phyloP scores from a whole-genome alignment of 2,329 filamentous ascomycete species.

The Trichophyton schoenleinii region DNA sequence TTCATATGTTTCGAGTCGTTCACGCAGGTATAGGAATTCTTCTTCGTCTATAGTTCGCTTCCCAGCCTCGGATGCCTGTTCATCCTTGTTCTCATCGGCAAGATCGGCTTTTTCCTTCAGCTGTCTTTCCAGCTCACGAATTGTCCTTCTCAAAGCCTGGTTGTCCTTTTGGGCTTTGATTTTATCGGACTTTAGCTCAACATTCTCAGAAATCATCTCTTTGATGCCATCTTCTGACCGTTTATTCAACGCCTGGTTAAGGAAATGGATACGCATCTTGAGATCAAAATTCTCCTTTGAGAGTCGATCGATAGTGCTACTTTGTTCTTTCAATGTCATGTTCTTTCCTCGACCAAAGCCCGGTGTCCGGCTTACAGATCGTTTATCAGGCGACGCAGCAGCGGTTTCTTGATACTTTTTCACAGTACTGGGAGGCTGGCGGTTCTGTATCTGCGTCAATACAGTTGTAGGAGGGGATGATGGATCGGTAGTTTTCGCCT shows the following conservation, averaged over 20 bases:
- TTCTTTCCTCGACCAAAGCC: conserved; percentile 45
- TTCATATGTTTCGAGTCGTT: conserved; percentile 73
- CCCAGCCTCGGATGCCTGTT: conserved; percentile 21
- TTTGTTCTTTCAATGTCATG: conserved; percentile 91
- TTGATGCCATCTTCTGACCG: conserved; percentile 92
- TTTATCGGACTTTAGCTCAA: conserved; percentile 83
- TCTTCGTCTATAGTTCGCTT: conserved; percentile 54
- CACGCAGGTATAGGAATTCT: conserved; percentile 71
- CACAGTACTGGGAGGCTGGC: conserved; percentile 80
- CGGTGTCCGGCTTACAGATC: conserved; percentile 37
- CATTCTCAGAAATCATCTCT: conserved; percentile 96
- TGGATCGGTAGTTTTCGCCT: conserved; percentile 42
- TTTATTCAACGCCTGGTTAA: conserved; percentile 85
- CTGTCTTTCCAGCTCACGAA: conserved; percentile 78
- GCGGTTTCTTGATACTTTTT: conserved; percentile 64
- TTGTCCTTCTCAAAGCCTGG: conserved; percentile 63
- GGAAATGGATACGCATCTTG: conserved; percentile 93
- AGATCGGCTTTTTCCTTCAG: conserved; percentile 47
- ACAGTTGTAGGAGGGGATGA: conserved; percentile 72
- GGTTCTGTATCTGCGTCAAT: conserved; percentile 73
- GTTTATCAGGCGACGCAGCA: conserved; percentile 47
- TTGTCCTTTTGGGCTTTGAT: conserved; percentile 84
- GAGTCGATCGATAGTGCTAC: conserved; percentile 87
- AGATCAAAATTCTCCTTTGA: conserved; percentile 98
- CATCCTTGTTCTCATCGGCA: conserved; percentile 39